phyloP scores from a whole-genome alignment of 352 stramenopile genomes.

The Globisporangium spinosum region DNA sequence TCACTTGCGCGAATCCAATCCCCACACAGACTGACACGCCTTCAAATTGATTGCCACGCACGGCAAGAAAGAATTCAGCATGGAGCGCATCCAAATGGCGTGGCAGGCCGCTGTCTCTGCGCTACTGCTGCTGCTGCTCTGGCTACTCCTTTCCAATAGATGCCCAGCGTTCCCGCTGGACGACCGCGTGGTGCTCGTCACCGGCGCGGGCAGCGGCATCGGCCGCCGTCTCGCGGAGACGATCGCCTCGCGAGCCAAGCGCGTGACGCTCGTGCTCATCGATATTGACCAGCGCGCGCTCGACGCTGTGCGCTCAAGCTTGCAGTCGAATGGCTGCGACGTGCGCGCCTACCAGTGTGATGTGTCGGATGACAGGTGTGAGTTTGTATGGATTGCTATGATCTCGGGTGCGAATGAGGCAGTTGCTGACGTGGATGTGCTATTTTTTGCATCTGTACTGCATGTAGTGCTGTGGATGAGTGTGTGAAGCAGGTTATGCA shows the following conservation, averaged over 20 bases:
- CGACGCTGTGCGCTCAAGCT: conserved; percentile 21
- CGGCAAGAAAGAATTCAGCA: background rate
- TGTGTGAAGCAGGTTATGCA: conserved; percentile 28
- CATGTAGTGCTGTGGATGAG: conserved; percentile 28
- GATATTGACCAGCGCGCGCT: conserved; percentile 56
- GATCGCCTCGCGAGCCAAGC: conserved; percentile 23
- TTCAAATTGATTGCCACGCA: background rate
- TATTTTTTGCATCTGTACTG: background rate
- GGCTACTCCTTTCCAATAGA: background rate
- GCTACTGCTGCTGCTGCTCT: conserved; percentile 5
- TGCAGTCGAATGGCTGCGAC: conserved; percentile 10
- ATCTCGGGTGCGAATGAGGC: background rate
- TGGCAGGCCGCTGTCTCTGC: background rate
- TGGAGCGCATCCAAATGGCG: background rate
- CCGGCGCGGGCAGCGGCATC: conserved; percentile 55
- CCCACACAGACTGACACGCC: background rate
- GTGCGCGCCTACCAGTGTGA: conserved; percentile 56
- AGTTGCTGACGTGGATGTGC: background rate
- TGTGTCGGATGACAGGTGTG: conserved; percentile 53
- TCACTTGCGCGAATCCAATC: background rate
- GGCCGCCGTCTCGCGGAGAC: conserved; percentile 39
- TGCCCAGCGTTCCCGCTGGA: conserved; percentile 32
- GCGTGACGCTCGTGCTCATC: conserved; percentile 52
- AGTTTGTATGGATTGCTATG: background rate
- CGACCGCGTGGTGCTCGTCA: conserved; percentile 59